A percentile compares a stretch with the other conserved stretches of the same genome.
Conservation (phyloP, 257 asterid genomes). For the Gentiana dahurica region DNA sequence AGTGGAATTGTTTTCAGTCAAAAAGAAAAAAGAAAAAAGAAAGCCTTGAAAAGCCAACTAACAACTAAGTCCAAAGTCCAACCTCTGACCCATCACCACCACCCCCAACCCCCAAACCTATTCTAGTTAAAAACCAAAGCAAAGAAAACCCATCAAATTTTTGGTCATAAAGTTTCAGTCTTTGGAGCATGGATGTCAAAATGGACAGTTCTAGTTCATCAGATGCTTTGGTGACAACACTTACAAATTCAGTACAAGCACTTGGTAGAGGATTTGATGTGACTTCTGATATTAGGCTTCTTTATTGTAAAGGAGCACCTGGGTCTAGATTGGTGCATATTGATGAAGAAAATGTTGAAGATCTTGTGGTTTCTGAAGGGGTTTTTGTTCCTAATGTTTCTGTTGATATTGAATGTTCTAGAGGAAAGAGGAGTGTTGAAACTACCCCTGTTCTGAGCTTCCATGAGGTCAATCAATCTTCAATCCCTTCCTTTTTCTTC, state of each 20-base stretch:
- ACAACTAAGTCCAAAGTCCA: slow-evolving; percentile 61
- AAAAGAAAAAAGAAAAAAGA: neutral
- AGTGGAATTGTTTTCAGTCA: too few species aligned
- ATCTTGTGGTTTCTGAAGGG: slow-evolving; percentile 51
- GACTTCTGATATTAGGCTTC: slow-evolving; percentile 89
- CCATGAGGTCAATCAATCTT: slow-evolving; percentile 46
- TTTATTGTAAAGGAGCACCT: slow-evolving; percentile 89
- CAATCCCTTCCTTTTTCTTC: neutral
- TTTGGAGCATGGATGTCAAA: slow-evolving; percentile 12
- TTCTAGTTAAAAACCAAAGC: neutral
- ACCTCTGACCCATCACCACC: slow-evolving; percentile 60
- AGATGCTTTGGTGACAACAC: slow-evolving; percentile 63
- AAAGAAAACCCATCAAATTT: slow-evolving; percentile 5
- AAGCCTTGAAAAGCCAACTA: slow-evolving; percentile 28
- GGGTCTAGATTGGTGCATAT: slow-evolving; percentile 70
- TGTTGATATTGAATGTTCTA: slow-evolving; percentile 54
- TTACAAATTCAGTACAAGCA: slow-evolving; percentile 88
- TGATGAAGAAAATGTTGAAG: slow-evolving; percentile 43
- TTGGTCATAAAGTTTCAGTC: neutral
- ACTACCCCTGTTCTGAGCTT: slow-evolving; percentile 66
- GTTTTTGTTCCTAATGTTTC: slow-evolving; percentile 66
- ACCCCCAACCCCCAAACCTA: neutral
- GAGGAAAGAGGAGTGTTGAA: slow-evolving; percentile 34
- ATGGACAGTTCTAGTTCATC: slow-evolving; percentile 1
- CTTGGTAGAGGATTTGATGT: slow-evolving; percentile 98